Conservation (phyloP, 1,284 basidiomycete genomes). For the Melampsora americana region DNA sequence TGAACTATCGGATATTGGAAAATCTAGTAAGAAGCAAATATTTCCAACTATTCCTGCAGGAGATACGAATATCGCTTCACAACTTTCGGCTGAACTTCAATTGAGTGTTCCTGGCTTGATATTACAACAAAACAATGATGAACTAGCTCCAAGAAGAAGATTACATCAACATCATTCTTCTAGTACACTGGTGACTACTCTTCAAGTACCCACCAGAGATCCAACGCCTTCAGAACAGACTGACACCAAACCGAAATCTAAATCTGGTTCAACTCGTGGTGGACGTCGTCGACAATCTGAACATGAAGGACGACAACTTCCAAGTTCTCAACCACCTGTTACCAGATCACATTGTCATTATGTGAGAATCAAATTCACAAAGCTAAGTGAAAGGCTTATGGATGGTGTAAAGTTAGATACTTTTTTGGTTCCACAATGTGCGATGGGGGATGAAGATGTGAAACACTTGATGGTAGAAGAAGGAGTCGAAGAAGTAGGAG, state of each 20-base stretch:
- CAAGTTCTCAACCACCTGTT: slow-evolving; percentile 34
- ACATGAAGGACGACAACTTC: slow-evolving; percentile 14
- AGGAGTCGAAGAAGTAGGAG: slow-evolving; percentile 25
- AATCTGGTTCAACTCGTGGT: background rate
- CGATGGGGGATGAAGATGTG: slow-evolving; percentile 38
- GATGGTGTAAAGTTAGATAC: slow-evolving; percentile 22
- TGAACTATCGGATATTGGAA: background rate
- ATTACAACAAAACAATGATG: background rate
- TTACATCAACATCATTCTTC: slow-evolving; percentile 43
- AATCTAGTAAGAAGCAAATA: background rate
- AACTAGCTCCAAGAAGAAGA: background rate
- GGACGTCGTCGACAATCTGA: slow-evolving; percentile 25
- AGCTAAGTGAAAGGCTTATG: background rate
- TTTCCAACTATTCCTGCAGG: background rate
- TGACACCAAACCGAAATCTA: background rate
- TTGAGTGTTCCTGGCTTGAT: background rate
- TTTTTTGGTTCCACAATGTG: slow-evolving; percentile 44
- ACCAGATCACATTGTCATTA: slow-evolving; percentile 45
- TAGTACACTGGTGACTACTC: background rate
- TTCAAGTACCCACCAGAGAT: background rate
- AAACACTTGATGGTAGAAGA: slow-evolving; percentile 33
- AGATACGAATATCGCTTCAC: background rate
- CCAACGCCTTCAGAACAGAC: background rate
- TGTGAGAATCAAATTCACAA: slow-evolving; percentile 35
- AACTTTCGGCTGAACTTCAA: slow-evolving; percentile 4